Evolutionary conservation across 768 basidiomycete genomes (phyloP), one percentile per base, ranked within the genome.

Genomic region (Pseudohyphozyma bogoriensis): DNA sequence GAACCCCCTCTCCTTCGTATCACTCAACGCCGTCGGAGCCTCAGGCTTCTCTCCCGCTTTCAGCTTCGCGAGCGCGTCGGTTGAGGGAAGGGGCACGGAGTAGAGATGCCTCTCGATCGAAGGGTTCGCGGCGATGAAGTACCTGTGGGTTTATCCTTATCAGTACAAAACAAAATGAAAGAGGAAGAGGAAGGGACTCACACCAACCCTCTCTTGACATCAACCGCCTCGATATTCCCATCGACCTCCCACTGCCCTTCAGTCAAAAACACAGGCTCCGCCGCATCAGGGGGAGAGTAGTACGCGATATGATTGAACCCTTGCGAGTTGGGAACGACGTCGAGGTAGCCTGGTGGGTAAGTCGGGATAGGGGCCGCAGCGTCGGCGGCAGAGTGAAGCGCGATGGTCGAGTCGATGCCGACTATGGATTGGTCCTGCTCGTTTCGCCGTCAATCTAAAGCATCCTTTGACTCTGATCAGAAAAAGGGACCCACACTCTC

Each of bases 301-400:
- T 91, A 79, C 0, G 93, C 95, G 69, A 99, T 83, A 71, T 97
- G 93, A 67, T 88, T 85, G 77, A 79, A 96, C 0, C 95, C 95
- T 6, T 86, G 18, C 29, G 76, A 68, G 33, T 80, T 83, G 12
- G 93, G 89, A 7, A 92, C 81, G 62, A 99, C 80, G 73, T 99
- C 95, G 51, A 99, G 79, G 73, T 97, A 99, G 20, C 86, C 61
- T 1, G 55, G 49, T 7, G 65, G 61, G 50, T 60, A 58, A 6
- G 58, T n/a, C 4, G 58, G 61, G 4, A 51, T 51, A 1, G 65
- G 47, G 1, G 58, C 51, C 0, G 55, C 9, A 11, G 12, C 11
- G 33, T 1, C 16, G 24, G 10, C 13, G 33, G 47, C n/a, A 0
- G 53, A 59, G 44, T 56, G 44, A 0, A 59, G 53, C 1, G 55